Evolutionary conservation across 345 rosid species (phyloP).

Genomic region (Mangifera indica): DNA sequence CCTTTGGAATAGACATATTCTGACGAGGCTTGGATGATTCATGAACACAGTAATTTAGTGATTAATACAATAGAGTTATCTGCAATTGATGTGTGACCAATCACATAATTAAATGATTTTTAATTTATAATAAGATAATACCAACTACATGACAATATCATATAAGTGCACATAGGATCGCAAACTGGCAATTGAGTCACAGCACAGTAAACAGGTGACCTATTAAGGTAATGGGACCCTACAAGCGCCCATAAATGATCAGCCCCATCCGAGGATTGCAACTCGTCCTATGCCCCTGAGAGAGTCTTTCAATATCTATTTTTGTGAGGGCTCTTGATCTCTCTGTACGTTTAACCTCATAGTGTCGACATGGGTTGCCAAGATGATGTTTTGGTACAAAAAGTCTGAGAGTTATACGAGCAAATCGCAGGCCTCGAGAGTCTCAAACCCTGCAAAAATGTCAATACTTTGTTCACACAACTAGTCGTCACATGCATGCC

Average conservation of each 20-base stretch:
- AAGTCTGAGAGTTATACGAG: slow-evolving; percentile 50
- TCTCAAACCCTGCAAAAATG: slow-evolving; percentile 75
- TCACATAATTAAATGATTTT: too few species aligned
- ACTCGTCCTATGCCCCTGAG: slow-evolving; percentile 12
- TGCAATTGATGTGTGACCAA: too few species aligned
- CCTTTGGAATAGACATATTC: neutral
- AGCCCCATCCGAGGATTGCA: slow-evolving; percentile 24
- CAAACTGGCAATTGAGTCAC: neutral
- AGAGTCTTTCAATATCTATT: neutral
- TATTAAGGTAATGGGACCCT: slow-evolving; percentile 34
- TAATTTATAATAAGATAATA: too few species aligned
- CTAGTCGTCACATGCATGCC: slow-evolving; percentile 85
- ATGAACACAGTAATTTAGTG: neutral
- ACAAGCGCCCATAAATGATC: slow-evolving; percentile 34
- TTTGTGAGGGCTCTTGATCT: neutral
- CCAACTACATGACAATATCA: too few species aligned
- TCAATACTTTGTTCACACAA: slow-evolving; percentile 76
- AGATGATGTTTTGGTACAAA: slow-evolving; percentile 53
- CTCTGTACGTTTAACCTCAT: slow-evolving; percentile 22
- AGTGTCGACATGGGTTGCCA: slow-evolving; percentile 88
- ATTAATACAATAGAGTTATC: too few species aligned
- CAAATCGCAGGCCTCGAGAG: slow-evolving; percentile 66
- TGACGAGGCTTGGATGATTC: neutral
- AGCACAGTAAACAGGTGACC: neutral
- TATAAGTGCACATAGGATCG: too few species aligned